Evolutionary conservation across 768 basidiomycete genomes (phyloP), one percentile per base, ranked within the genome.

Genomic region (Leccinum longicurvipes): DNA sequence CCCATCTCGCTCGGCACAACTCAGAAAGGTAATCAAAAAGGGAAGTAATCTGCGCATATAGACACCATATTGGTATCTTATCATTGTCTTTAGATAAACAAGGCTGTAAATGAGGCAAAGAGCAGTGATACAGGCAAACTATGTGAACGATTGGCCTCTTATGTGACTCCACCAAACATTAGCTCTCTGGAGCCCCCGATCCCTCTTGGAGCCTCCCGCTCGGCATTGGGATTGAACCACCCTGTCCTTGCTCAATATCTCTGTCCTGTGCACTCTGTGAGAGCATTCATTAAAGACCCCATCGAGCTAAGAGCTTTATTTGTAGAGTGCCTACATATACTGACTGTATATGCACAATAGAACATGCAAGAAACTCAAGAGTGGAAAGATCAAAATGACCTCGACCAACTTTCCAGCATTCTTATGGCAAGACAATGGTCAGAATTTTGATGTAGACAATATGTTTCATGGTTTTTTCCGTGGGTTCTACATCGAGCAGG

Each of bases 171-270:
- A 17, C 34, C 34, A 6, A 8, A 8, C 6, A 15, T 8, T 17
- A n/a, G 5, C 34, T 15, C 34, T 36, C 44, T 25, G 10, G 15
- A 21, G 14, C 21, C 41, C 4, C 21, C 41, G 9, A 42, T 42
- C 19, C 41, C 17, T 4, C 3, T 11, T 7, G n/a, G 41, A 7
- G n/a, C 17, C 41, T 21, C 21, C 8, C 41, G 10, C 10, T 46
- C 45, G 2, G 11, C 21, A 12, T 9, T 58, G 39, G 53, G 57
- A n/a, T 19, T 58, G 2, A 58, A 58, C 7, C 57, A 58, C 31
- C 48, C 44, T 1, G 53, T 45, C 17, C 42, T 58, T 0, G 53
- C 53, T 9, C 4, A 15, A 0, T 44, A 45, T 21, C 48, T 58
- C 1, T 58, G 57, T 21, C 57, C 44, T 0, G 29, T 54, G 4